phyloP scores from a whole-genome alignment of 2,329 filamentous ascomycete genomes.

The Aspergillus brasiliensis region DNA sequence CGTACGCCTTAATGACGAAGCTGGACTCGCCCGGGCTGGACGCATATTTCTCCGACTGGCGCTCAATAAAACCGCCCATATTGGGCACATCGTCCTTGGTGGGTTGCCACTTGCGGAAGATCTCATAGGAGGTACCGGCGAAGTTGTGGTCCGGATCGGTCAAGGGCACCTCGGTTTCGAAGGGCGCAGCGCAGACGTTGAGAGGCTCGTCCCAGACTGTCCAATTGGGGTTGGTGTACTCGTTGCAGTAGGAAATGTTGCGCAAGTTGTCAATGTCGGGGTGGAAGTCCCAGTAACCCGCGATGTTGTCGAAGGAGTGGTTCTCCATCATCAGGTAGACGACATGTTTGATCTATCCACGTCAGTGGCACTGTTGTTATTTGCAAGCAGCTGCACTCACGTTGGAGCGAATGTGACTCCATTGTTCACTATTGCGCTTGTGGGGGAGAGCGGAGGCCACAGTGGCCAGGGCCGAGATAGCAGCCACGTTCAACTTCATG shows the following conservation, averaged over 20 bases:
- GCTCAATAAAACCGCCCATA: conserved; percentile 44
- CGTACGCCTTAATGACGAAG: conserved; percentile 43
- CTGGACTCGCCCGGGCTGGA: conserved; percentile 37
- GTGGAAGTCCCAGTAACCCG: conserved; percentile 43
- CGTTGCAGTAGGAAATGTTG: conserved; percentile 38
- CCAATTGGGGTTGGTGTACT: conserved; percentile 43
- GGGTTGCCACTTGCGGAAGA: conserved; percentile 42
- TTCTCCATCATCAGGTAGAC: conserved; percentile 44
- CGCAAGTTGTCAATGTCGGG: conserved; percentile 40
- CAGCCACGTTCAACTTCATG: conserved; percentile 22
- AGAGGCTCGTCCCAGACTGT: conserved; percentile 41
- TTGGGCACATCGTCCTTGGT: conserved; percentile 38
- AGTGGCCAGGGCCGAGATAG: conserved; percentile 16
- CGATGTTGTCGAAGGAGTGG: conserved; percentile 45
- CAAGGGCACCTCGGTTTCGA: conserved; percentile 40
- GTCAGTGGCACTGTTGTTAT: not conserved
- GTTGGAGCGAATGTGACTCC: conserved; percentile 27
- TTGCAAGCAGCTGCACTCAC: conserved; percentile 14
- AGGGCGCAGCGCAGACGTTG: conserved; percentile 38
- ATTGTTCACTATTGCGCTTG: conserved; percentile 15
- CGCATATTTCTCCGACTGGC: conserved; percentile 41
- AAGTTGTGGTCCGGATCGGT: conserved; percentile 40
- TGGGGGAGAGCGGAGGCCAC: conserved; percentile 22
- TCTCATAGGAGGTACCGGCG: conserved; percentile 37
- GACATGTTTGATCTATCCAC: conserved; percentile 36